A percentile compares a stretch with the other conserved stretches of the same genome.
Evolutionary conservation across 257 asterid species (phyloP).

Genomic region (Dorcoceras hygrometricum): DNA sequence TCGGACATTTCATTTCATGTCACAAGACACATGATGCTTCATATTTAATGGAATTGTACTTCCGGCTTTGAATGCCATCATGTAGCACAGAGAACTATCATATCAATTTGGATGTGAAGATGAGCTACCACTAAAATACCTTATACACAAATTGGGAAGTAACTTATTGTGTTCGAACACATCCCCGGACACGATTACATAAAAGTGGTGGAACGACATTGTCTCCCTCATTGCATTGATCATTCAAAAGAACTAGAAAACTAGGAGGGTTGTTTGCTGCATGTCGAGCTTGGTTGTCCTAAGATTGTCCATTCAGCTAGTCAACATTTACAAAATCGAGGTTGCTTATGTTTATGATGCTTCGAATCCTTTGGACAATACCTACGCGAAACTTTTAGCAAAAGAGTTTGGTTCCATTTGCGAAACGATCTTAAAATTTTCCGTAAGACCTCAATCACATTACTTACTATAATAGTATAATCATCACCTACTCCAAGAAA

Average conservation of each 20-base stretch:
- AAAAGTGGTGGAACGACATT: no score
- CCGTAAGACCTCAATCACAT: not conserved
- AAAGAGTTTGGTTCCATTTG: no score
- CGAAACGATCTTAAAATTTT: no score
- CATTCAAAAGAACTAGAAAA: no score
- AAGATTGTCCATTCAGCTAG: not conserved
- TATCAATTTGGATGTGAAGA: not conserved
- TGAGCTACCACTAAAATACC: not conserved
- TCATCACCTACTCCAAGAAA: not conserved
- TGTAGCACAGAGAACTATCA: not conserved
- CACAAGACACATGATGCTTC: not conserved
- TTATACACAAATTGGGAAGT: not conserved
- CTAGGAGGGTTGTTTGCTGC: not conserved
- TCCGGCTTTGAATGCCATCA: not conserved
- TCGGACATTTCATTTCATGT: not conserved
- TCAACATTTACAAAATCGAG: not conserved
- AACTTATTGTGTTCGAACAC: no score
- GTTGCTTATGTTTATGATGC: not conserved
- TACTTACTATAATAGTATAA: no score
- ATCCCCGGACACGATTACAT: not conserved
- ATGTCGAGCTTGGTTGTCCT: not conserved
- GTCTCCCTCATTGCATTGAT: no score
- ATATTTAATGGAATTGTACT: not conserved
- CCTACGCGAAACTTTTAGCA: not conserved
- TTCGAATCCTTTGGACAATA: no score